Conservation (phyloP, 2,329 filamentous ascomycete genomes). For the Pseudogymnoascus sp. region DNA sequence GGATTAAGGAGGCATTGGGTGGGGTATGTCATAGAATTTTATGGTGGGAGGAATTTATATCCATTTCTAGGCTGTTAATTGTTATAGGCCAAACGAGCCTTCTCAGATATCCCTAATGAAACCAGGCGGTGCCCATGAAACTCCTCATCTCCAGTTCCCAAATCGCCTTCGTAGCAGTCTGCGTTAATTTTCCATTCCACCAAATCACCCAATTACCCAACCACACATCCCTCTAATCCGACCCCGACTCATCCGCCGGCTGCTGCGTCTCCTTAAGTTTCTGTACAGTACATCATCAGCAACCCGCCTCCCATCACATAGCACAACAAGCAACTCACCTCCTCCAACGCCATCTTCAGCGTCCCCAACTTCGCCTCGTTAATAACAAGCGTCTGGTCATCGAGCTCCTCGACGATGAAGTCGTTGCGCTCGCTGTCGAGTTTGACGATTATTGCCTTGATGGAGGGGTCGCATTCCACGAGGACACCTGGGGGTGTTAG, state of each 20-base stretch:
- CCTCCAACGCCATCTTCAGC: conserved; percentile 61
- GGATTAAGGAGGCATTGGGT: not conserved
- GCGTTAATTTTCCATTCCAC: not conserved
- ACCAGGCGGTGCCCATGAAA: not conserved
- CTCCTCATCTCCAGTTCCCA: not conserved
- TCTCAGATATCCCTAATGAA: not conserved
- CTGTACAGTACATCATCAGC: conserved; percentile 15
- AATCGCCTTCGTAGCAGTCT: not conserved
- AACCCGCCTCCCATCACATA: not conserved
- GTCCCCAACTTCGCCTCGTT: conserved; percentile 64
- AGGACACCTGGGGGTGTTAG: conserved; percentile 49
- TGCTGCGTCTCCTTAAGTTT: conserved; percentile 27
- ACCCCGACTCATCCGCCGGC: conserved; percentile 16
- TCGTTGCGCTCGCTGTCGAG: conserved; percentile 64
- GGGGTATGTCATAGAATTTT: not conserved
- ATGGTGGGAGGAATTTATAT: not conserved
- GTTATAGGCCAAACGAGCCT: not conserved
- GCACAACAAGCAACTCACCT: conserved; percentile 38
- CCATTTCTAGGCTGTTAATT: not conserved
- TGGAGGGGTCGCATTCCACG: conserved; percentile 76
- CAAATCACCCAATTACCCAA: not conserved
- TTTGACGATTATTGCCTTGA: conserved; percentile 76
- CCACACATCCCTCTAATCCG: conserved; percentile 12
- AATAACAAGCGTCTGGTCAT: conserved; percentile 67
- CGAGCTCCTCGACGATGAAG: conserved; percentile 72